Percentiles rank a stretch among this genome's conserved stretches.
These are phyloP conservation scores for Acacia concinna DNA, from an alignment of 331 rosid genomes.

Conservation along the genomic window DNA sequence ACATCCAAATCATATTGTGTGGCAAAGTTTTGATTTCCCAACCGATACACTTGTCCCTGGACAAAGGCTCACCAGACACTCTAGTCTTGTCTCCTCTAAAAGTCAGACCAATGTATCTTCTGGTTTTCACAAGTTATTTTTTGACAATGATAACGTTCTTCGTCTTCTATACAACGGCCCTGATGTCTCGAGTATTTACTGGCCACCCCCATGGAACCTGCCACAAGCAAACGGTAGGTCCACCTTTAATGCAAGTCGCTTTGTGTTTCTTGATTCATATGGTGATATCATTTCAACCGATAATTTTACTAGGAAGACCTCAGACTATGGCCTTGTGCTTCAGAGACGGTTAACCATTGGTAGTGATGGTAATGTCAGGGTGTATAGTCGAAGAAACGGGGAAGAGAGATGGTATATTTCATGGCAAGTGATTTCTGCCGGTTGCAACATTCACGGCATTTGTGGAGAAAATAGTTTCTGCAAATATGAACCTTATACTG, in stretches of 20 bases:
- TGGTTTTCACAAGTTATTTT: not conserved
- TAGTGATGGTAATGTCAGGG: slow-evolving; percentile 54
- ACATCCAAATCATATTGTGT: not conserved
- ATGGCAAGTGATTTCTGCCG: slow-evolving; percentile 39
- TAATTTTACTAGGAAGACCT: slow-evolving; percentile 30
- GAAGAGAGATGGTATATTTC: slow-evolving; percentile 37
- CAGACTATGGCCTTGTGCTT: slow-evolving; percentile 25
- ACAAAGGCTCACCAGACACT: not conserved
- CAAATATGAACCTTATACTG: slow-evolving; percentile 18
- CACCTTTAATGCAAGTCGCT: slow-evolving; percentile 29
- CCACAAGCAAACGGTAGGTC: not conserved
- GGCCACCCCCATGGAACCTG: not conserved
- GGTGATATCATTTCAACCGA: slow-evolving; percentile 56
- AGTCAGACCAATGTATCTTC: not conserved
- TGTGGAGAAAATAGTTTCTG: slow-evolving; percentile 62
- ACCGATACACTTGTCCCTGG: not conserved
- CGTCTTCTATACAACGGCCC: not conserved
- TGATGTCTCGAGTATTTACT: not conserved
- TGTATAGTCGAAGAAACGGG: slow-evolving; percentile 32
- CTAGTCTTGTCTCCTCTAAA: not conserved
- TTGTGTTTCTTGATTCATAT: slow-evolving; percentile 29
- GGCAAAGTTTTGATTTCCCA: not conserved
- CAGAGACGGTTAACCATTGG: slow-evolving; percentile 32
- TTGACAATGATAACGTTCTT: not conserved
- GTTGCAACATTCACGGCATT: slow-evolving; percentile 56